Base-by-base conservation (phyloP, 2,329 filamentous ascomycete species). In the Chrysosporium queenslandicum region DNA sequence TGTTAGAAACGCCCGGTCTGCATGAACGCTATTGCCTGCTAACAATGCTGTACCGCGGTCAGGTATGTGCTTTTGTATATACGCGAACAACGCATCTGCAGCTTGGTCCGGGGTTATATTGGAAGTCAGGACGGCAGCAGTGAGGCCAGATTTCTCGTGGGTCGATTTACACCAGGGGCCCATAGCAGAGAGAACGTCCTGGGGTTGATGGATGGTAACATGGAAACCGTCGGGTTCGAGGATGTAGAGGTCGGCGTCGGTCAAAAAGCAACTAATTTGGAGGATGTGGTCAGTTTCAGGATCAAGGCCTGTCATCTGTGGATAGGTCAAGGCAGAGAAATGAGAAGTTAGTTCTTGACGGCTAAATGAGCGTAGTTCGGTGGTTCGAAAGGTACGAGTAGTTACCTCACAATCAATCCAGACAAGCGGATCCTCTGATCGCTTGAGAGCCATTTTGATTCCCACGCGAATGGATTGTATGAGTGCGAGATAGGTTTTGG, bases 1-100 rank as follows among this genome's bases (percentile, higher is more conserved):
- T 4, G 80, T 75, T 55, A 98, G 74, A 65, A 98, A 98, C 1
- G 81, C 80, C 61, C 82, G 81, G 68, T 98, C 92, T 2, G 86
- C 87, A 65, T 98, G 91, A 23, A 98, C 87, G 53, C 85, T 92
- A 70, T 95, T 98, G 1, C 92, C 92, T 0, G 92, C 90, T 37
- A 98, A 75, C 53, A 97, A 69, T 0, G 81, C 91, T 30, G 70
- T 78, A 45, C 81, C 76, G 7, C 75, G 73, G 55, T 83, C 72
- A 0, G 88, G 86, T 4, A 92, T 78, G 63, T 83, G 77, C 56
- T 74, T 76, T 60, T 83, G 77, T 60, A 98, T 83, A 68, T 97
- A 97, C 20, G 76, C 74, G 32, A 96, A 78, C 32, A 98, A 76
- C 12, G 76, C 78, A 5, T 78, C 72, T 5, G 90, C 85, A 0